Conservation (phyloP, 148 eudicot species). For the Nepenthes mirabilis region DNA sequence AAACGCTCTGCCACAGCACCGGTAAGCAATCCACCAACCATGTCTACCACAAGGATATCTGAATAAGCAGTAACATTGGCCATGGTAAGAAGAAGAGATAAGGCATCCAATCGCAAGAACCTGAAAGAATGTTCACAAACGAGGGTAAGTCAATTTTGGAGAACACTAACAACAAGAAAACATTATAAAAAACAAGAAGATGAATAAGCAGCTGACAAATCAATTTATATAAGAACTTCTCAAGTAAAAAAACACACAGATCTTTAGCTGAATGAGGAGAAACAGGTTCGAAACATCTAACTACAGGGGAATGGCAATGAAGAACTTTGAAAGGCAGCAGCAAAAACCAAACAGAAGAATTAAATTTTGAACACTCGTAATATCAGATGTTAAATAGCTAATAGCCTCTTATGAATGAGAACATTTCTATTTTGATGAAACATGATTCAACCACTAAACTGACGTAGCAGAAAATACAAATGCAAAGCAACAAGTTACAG, state of each 20-base stretch:
- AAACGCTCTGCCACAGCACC: constrained; percentile 93
- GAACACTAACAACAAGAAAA: neutral
- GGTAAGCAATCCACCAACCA: constrained; percentile 83
- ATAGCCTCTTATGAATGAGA: too few relatives aligned
- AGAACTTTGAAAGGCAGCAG: too few relatives aligned
- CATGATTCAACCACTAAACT: too few relatives aligned
- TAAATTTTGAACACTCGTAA: too few relatives aligned
- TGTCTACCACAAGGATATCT: constrained; percentile 77
- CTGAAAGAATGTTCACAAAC: constrained; percentile 18
- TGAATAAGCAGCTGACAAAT: neutral
- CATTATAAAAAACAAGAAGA: neutral
- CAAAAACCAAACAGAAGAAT: too few relatives aligned
- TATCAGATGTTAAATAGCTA: too few relatives aligned
- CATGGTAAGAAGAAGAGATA: constrained; percentile 76
- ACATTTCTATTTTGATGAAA: too few relatives aligned
- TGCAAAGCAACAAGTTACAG: too few relatives aligned
- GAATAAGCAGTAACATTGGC: constrained; percentile 74
- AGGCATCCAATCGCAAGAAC: constrained; percentile 62
- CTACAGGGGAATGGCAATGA: too few relatives aligned
- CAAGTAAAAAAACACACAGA: neutral
- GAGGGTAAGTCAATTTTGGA: neutral
- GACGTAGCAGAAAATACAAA: too few relatives aligned
- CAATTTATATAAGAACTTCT: neutral
- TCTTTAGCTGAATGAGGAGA: neutral
- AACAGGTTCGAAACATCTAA: too few relatives aligned